Evolutionary conservation across 192 early-diverging fungal genomes (phyloP).

Genomic region (Martensiomyces pterosporus): DNA sequence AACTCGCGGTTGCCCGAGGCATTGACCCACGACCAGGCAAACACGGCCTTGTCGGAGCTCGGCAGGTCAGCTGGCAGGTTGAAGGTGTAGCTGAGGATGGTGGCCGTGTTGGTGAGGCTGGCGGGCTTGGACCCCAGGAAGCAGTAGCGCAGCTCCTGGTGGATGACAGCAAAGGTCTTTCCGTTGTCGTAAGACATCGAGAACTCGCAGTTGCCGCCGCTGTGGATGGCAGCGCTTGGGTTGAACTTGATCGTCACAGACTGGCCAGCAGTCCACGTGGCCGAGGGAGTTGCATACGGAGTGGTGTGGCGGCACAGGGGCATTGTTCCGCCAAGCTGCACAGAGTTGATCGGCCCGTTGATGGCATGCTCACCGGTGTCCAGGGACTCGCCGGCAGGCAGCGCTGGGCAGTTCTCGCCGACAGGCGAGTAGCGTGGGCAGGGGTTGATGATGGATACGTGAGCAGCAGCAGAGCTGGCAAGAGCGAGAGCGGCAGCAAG

Average conservation of each 20-base stretch:
- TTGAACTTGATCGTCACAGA: conserved; percentile 4
- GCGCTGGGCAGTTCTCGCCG: conserved; percentile 15
- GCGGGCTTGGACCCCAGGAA: not conserved
- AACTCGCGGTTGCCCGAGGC: not conserved
- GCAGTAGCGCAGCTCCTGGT: conserved; percentile 3
- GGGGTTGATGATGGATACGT: conserved; percentile 3
- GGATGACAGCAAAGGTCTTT: conserved; percentile 29
- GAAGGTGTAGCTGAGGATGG: conserved; percentile 8
- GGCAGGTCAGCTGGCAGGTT: conserved; percentile 22
- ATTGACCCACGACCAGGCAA: not conserved
- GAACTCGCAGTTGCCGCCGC: conserved; percentile 46
- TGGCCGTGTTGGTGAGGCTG: conserved; percentile 15
- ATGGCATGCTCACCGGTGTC: conserved; percentile 37
- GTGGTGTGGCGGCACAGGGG: conserved; percentile 24
- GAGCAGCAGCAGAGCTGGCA: not conserved
- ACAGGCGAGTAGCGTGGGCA: conserved; percentile 11
- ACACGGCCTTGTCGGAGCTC: conserved; percentile 14
- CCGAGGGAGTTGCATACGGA: conserved; percentile 4
- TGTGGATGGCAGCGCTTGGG: conserved; percentile 10
- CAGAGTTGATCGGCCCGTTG: conserved; percentile 19
- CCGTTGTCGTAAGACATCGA: conserved; percentile 35
- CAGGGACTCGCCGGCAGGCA: conserved; percentile 12
- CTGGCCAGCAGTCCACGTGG: conserved; percentile 2
- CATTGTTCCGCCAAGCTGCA: not conserved
- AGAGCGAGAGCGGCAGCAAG: not conserved